Evolutionary conservation across 805 yeast species (phyloP), one percentile per base, ranked within the genome.

Genomic region (Citeromyces nyonsensis): DNA sequence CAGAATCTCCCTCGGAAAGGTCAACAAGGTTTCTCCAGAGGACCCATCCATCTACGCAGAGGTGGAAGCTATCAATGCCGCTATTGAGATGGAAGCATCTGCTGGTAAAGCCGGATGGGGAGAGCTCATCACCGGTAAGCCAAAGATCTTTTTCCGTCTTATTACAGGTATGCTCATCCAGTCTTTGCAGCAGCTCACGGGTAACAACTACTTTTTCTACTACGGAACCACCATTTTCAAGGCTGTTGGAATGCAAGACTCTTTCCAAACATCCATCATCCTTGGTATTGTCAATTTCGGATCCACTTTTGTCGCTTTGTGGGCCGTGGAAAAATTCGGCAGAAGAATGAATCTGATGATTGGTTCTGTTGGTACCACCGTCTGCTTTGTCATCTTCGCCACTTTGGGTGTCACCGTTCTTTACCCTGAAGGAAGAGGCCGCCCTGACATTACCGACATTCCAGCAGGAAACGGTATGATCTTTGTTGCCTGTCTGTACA

Each of bases 131-230:
- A 56, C 64, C 33, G 69, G 73, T 40, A 59, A 56, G 44, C 72
- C 72, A 38, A 58, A 57, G 44, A 61, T 69, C 36, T 41, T 56
- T 39, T 43, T 38, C 43, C 44, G 51, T 38, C 52, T 62, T 24
- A 33, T 60, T 20, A 58, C 69, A 52, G 80, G 81, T 57, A 54
- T 65, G 37, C 45, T 59, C 42, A 43, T 72, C 33, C 77, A 71
- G 55, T 66, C 71, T 40, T 59, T 76, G 54, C 83, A 75, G 55
- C 85, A 78, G 56, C 60, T 73, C 45, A 71, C 82, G 26, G 86
- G 85, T 51, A 67, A 74, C 45, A 75, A 77, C 56, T 75, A 73
- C 45, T 65, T 77, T 44, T 72, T 77, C 57, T 77, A 77, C 61
- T 78, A 69, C 48, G 75, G 77, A 48, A 72, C 78, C 15, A 61